phyloP scores from a whole-genome alignment of 208 protist genomes.

The Trypanosoma congolense region DNA sequence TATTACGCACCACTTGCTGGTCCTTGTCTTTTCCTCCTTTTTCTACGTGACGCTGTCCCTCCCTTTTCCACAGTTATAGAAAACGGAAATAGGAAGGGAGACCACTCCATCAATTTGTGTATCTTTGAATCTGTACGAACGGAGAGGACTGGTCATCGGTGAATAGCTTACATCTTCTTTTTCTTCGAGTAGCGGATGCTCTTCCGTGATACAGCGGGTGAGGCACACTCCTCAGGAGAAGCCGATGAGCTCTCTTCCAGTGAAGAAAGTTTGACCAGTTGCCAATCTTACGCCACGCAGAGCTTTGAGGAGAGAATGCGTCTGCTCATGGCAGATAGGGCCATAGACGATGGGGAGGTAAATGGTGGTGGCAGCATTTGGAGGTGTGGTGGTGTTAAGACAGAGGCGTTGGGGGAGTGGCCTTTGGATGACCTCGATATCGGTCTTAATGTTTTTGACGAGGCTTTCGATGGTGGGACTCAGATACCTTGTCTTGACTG shows the following conservation, averaged over 20 bases:
- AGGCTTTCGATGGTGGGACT: background rate
- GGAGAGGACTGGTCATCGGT: too few species aligned
- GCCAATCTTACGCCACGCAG: constrained; percentile 21
- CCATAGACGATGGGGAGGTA: constrained; percentile 4
- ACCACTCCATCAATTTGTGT: too few species aligned
- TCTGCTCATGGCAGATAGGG: constrained; percentile 2
- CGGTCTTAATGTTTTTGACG: background rate
- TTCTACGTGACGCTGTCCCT: too few species aligned
- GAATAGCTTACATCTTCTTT: too few species aligned
- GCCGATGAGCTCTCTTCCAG: constrained; percentile 17
- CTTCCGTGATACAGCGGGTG: constrained; percentile 19
- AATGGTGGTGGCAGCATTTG: background rate
- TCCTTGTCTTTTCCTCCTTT: too few species aligned
- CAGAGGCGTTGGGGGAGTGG: background rate
- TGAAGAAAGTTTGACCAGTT: constrained; percentile 22
- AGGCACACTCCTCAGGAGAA: constrained; percentile 6
- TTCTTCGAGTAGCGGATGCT: constrained; percentile 14
- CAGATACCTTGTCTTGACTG: constrained; percentile 8
- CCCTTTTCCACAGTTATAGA: too few species aligned
- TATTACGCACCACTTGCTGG: too few species aligned
- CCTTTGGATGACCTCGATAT: background rate
- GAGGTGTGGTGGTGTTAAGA: background rate
- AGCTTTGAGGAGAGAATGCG: constrained; percentile 27
- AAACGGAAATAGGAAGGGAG: too few species aligned
- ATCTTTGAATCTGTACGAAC: too few species aligned